Evolutionary conservation across 139 green algal genomes (phyloP).

Genomic region (Mesostigma viride): DNA sequence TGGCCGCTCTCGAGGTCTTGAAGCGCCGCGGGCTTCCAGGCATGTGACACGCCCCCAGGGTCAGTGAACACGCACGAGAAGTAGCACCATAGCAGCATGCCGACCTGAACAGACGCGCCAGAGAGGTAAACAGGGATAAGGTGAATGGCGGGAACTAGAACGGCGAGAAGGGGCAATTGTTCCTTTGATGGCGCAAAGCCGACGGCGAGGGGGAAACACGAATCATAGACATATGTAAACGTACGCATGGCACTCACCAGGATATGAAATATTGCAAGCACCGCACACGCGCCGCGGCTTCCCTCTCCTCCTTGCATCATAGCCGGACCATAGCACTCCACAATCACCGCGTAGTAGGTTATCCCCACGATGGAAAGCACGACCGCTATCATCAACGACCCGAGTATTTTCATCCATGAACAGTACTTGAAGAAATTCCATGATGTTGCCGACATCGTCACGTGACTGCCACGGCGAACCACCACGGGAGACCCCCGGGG

Average conservation of each 20-base stretch:
- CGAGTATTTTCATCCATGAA: conserved; percentile 48
- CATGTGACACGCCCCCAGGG: conserved; percentile 66
- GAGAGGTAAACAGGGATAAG: no score
- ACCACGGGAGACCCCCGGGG: no score
- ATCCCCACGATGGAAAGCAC: conserved; percentile 57
- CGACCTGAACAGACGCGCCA: conserved; percentile 44
- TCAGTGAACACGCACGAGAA: conserved; percentile 65
- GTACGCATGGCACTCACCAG: conserved; percentile 32
- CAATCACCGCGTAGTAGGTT: conserved; percentile 54
- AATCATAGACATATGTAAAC: background rate
- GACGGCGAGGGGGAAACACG: background rate
- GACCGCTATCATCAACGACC: conserved; percentile 67
- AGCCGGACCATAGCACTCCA: conserved; percentile 33
- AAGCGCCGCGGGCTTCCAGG: conserved; percentile 67
- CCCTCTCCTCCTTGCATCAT: conserved; percentile 16
- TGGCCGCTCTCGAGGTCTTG: background rate
- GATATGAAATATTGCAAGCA: conserved; percentile 39
- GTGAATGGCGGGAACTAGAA: no score
- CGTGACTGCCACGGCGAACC: no score
- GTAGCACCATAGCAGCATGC: conserved; percentile 85
- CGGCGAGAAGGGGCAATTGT: no score
- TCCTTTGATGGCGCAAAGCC: no score
- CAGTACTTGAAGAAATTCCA: no score
- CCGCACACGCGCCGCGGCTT: background rate
- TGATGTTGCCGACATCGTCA: no score